These are phyloP conservation scores for Ganoderma lingzhi DNA, from an alignment of 1,284 basidiomycete genomes.

Conservation along the genomic window DNA sequence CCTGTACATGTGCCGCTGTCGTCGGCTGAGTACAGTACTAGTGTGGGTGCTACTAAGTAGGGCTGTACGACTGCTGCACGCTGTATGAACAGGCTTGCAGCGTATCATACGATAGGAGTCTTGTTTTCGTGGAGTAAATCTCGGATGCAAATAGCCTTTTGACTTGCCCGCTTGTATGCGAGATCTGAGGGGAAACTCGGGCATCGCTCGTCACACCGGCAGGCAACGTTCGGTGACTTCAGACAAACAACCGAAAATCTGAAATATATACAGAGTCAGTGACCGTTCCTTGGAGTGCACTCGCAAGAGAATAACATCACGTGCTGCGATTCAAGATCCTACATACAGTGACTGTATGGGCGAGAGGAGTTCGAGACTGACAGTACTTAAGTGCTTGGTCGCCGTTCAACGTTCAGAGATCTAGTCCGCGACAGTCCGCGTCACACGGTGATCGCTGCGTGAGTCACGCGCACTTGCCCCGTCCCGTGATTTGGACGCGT, in stretches of 20 bases:
- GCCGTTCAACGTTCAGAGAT: too few species aligned
- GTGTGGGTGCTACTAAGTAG: too few species aligned
- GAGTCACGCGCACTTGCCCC: not conserved
- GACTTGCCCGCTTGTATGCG: not conserved
- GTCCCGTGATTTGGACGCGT: conserved; percentile 8
- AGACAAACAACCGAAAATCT: not conserved
- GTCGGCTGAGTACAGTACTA: too few species aligned
- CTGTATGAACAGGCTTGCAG: too few species aligned
- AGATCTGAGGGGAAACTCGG: not conserved
- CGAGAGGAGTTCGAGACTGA: not conserved
- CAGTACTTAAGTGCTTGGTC: too few species aligned
- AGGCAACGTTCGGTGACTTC: not conserved
- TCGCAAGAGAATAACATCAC: not conserved
- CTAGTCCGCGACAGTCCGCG: too few species aligned
- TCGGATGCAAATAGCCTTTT: not conserved
- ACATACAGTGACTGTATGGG: not conserved
- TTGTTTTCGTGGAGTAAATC: not conserved
- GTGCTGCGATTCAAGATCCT: not conserved
- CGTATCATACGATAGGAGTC: not conserved
- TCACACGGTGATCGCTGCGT: too few species aligned
- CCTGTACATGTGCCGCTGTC: too few species aligned
- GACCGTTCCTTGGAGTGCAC: not conserved
- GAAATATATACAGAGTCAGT: not conserved
- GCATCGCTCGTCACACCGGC: not conserved
- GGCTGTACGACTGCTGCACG: too few species aligned